Percentiles rank a stretch among this genome's conserved stretches.
phyloP scores from a whole-genome alignment of 805 yeast genomes.

The Metschnikowia lochheadii region DNA sequence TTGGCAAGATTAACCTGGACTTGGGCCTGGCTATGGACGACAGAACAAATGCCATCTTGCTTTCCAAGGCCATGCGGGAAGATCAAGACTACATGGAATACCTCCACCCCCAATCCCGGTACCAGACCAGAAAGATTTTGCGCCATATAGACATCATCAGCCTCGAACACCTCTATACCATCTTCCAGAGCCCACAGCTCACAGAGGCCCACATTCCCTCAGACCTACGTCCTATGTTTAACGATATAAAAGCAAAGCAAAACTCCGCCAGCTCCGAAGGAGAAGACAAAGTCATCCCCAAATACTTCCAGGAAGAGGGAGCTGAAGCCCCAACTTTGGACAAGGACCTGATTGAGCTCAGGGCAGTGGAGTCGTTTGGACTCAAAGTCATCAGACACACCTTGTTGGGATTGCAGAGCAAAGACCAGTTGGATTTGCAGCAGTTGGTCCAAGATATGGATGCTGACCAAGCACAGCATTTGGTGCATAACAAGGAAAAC shows the following conservation, averaged over 20 bases:
- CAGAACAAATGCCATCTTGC: slow-evolving; percentile 56
- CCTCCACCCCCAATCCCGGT: slow-evolving; percentile 7
- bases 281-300: slow-evolving; percentile 10
- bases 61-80: slow-evolving; percentile 35
- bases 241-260: slow-evolving; percentile 19
- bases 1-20: slow-evolving; percentile 26
- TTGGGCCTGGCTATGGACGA: slow-evolving; percentile 41
- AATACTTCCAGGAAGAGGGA: slow-evolving; percentile 31
- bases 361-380: slow-evolving; percentile 72
- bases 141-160: slow-evolving; percentile 53
- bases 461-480: slow-evolving; percentile 22
- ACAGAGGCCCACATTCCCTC: slow-evolving; percentile 29
- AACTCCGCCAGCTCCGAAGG: slow-evolving; percentile 1
- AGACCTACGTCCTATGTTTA: slow-evolving; percentile 30
- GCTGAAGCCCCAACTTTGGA: slow-evolving; percentile 40
- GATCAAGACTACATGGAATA: slow-evolving; percentile 12
- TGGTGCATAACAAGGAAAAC: slow-evolving; percentile 28
- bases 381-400: slow-evolving; percentile 76
- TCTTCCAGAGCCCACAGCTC: slow-evolving; percentile 24
- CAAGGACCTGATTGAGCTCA: slow-evolving; percentile 52
- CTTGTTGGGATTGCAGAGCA: slow-evolving; percentile 41
- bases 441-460: slow-evolving; percentile 27
- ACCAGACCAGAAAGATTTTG: slow-evolving; percentile 30
- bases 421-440: slow-evolving; percentile 20
- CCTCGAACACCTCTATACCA: slow-evolving; percentile 39